These are phyloP conservation scores for Rhodotorula paludigena DNA, from an alignment of 768 basidiomycete genomes.

Conservation along the genomic window DNA sequence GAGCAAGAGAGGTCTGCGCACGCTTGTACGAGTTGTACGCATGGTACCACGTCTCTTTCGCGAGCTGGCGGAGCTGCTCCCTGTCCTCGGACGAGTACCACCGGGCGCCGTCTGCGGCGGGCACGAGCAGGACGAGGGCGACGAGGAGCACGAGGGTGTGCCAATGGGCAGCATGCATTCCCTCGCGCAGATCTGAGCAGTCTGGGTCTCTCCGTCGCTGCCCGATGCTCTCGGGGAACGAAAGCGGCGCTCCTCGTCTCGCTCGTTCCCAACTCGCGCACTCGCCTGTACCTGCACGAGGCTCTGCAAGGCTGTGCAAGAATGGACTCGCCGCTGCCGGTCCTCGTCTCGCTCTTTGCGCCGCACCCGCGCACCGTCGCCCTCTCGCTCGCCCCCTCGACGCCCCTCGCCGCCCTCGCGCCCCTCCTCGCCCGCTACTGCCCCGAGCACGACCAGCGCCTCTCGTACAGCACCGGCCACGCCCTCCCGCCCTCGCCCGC, in stretches of 20 bases:
- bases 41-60: constrained; percentile 29
- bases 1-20: not conserved
- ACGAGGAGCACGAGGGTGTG: not conserved
- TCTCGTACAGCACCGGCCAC: constrained; percentile 16
- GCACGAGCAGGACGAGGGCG: not conserved
- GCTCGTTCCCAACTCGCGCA: not conserved
- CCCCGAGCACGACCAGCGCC: not conserved
- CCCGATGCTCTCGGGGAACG: too few species aligned
- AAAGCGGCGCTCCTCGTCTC: not conserved
- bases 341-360: constrained; percentile 19
- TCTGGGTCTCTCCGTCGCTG: too few species aligned
- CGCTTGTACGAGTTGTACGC: constrained; percentile 36
- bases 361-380: constrained; percentile 27
- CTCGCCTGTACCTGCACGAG: not conserved
- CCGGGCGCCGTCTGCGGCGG: not conserved
- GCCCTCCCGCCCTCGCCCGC: constrained; percentile 10
- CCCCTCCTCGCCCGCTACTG: constrained; percentile 21
- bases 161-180: not conserved
- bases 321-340: not conserved
- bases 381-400: constrained; percentile 20
- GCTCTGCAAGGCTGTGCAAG: not conserved
- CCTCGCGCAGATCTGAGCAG: too few species aligned
- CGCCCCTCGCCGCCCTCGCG: constrained; percentile 13
- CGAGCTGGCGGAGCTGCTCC: constrained; percentile 11
- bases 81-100: constrained; percentile 21